Percentiles rank a stretch among this genome's conserved stretches.
Evolutionary conservation across 1,139 yeast species (phyloP).

Genomic region (Diutina catenulata): DNA sequence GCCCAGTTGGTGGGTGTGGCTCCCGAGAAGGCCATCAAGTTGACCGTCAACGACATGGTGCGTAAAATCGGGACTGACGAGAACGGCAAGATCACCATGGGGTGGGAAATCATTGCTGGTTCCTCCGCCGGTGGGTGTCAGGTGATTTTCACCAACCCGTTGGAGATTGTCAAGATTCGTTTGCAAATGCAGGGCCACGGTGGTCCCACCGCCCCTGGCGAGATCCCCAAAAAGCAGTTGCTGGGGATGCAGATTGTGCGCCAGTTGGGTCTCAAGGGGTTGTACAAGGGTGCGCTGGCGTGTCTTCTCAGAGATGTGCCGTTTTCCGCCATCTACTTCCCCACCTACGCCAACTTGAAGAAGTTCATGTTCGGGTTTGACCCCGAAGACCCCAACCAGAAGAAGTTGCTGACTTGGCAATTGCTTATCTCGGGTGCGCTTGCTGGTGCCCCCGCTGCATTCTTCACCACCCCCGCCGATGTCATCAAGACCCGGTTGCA

Average conservation of each 20-base stretch:
- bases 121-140: conserved; percentile 95
- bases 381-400: conserved; percentile 41
- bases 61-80: conserved; percentile 63
- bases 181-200: conserved; percentile 75
- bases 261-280: conserved; percentile 71
- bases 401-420: conserved; percentile 68
- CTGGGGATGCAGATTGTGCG: conserved; percentile 67
- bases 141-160: conserved; percentile 90
- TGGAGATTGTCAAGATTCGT: conserved; percentile 91
- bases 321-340: conserved; percentile 94
- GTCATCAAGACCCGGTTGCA: conserved; percentile 94
- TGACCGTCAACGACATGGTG: conserved; percentile 85
- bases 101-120: conserved; percentile 79
- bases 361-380: conserved; percentile 75
- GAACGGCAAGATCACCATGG: conserved; percentile 46
- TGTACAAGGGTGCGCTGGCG: conserved; percentile 87
- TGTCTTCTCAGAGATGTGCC: conserved; percentile 94
- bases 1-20: conserved; percentile 97
- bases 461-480: conserved; percentile 90
- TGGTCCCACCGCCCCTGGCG: conserved; percentile 41
- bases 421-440: conserved; percentile 80
- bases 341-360: conserved; percentile 89
- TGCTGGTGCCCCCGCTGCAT: conserved; percentile 98
- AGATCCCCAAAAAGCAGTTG: conserved; percentile 33
- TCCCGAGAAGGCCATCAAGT: conserved; percentile 94